Percentiles rank a stretch among this genome's conserved stretches.
Evolutionary conservation across 1,139 yeast genomes (phyloP).

Genomic region (Scheffersomyces segobiensis): DNA sequence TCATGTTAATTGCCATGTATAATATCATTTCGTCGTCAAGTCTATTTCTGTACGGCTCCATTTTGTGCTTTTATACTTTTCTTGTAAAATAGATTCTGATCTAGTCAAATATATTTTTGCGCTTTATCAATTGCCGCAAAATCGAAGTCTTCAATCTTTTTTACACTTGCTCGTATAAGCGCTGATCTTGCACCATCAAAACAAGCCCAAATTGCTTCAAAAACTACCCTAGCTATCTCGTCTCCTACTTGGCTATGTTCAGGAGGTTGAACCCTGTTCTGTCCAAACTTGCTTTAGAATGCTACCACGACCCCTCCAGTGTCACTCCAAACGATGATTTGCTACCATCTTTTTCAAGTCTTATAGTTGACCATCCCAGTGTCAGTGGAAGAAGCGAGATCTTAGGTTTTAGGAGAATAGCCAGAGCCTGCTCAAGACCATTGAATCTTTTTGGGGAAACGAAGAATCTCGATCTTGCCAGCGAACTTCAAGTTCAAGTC

Average conservation of each 20-base stretch:
- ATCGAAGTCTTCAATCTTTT: background rate
- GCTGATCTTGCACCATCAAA: background rate
- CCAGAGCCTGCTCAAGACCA: constrained; percentile 7
- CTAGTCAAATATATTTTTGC: background rate
- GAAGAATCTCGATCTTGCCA: background rate
- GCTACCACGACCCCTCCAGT: background rate
- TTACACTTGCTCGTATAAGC: background rate
- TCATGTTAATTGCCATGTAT: no score
- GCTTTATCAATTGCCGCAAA: background rate
- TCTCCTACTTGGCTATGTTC: background rate
- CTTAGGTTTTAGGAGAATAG: constrained; percentile 5
- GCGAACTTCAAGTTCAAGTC: background rate
- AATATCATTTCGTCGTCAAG: no score
- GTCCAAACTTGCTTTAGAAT: background rate
- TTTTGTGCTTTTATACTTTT: no score
- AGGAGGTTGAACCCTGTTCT: background rate
- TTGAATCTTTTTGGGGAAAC: background rate
- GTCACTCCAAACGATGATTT: background rate
- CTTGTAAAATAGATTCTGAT: no score
- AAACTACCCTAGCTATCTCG: background rate
- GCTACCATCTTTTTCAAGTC: constrained; percentile 3
- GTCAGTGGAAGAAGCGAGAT: constrained; percentile 1
- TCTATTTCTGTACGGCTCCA: no score
- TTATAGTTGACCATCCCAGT: constrained; percentile 1
- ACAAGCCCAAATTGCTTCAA: background rate